phyloP scores from a whole-genome alignment of 257 asterid genomes.

The Perilla frutescens region DNA sequence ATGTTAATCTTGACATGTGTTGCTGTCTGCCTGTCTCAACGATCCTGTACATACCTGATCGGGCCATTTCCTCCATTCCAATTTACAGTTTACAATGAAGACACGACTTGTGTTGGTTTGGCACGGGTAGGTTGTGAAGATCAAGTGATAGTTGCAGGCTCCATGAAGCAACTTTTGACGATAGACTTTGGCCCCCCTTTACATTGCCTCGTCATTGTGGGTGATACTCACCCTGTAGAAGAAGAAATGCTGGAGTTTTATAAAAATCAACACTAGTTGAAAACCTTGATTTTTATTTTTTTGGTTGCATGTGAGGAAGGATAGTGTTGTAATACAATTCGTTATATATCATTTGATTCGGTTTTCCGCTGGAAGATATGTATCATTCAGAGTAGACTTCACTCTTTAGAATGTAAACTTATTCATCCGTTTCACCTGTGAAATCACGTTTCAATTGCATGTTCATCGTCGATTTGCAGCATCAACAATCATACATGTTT shows the following conservation, averaged over 20 bases:
- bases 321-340: constrained; percentile 9
- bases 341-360: no score
- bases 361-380: no score
- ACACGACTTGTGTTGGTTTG: constrained; percentile 81
- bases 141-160: constrained; percentile 71
- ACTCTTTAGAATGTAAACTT: no score
- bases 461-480: no score
- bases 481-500: no score
- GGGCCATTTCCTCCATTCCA: not conserved
- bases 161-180: constrained; percentile 72
- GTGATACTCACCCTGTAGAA: constrained; percentile 87
- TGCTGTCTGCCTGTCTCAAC: no score
- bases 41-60: no score
- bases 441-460: no score
- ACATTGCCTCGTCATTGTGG: constrained; percentile 88
- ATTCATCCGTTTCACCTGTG: no score
- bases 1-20: no score
- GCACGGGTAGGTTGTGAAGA: constrained; percentile 94
- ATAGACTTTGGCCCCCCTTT: constrained; percentile 79
- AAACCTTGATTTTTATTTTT: constrained; percentile 4
- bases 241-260: constrained; percentile 86
- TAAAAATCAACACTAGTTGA: constrained; percentile 34
- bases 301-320: not conserved
- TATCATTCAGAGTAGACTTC: not conserved
- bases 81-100: constrained; percentile 70